phyloP scores from a whole-genome alignment of 306 rosid species.

The Cyclanthera cordifolia region DNA sequence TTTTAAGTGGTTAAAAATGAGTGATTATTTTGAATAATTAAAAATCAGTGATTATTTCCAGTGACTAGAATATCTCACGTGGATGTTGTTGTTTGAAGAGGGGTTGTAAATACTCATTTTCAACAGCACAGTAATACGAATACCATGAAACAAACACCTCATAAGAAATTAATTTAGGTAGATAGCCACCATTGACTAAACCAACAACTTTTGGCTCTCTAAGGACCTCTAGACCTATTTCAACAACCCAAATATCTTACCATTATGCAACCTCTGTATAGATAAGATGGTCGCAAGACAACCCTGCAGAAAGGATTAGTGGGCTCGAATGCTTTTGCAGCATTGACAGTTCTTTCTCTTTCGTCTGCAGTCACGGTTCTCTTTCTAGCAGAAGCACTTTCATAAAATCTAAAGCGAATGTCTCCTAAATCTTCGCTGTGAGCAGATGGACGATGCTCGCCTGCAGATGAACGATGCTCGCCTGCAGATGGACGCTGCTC shows the following conservation, averaged over 20 bases:
- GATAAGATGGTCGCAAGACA: conserved; percentile 86
- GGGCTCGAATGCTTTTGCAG: conserved; percentile 82
- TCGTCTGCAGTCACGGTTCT: conserved; percentile 93
- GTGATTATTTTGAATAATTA: no score
- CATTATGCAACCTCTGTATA: conserved; percentile 96
- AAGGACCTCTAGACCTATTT: no score
- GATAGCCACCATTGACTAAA: no score
- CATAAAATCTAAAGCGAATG: conserved; percentile 74
- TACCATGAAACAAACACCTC: no score
- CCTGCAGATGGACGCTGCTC: conserved; percentile 55
- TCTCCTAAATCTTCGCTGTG: conserved; percentile 52
- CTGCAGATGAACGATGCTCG: conserved; percentile 52
- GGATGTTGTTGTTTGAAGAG: no score
- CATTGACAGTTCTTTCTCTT: conserved; percentile 70
- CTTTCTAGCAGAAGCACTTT: conserved; percentile 96
- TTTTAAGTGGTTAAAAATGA: no score
- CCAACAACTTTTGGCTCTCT: no score
- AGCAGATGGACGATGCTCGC: conserved; percentile 42
- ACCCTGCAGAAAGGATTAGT: conserved; percentile 84
- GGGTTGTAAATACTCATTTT: no score
- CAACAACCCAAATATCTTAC: conserved; percentile 32
- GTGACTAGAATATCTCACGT: no score
- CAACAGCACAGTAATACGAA: no score
- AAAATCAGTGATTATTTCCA: no score
- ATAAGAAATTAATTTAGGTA: no score